These are phyloP conservation scores for Urtica urens DNA, from an alignment of 306 rosid species.

Conservation along the genomic window DNA sequence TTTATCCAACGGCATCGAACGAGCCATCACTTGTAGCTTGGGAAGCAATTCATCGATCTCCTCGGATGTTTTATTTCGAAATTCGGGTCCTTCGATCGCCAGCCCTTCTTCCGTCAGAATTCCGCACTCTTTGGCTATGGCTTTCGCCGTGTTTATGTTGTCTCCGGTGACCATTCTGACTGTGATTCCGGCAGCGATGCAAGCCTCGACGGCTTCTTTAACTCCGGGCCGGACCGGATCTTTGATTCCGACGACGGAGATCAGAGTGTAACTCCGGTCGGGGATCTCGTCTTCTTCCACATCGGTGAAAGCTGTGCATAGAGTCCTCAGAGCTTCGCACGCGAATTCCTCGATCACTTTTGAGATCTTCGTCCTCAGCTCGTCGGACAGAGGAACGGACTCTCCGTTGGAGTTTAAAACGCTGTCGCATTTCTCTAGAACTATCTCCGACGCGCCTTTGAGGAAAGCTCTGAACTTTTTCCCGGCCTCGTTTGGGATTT, in stretches of 20 bases:
- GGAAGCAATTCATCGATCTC: conserved; percentile 61
- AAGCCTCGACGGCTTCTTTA: conserved; percentile 65
- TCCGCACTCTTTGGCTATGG: conserved; percentile 90
- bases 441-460: conserved; percentile 87
- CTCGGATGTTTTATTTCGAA: conserved; percentile 38
- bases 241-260: conserved; percentile 71
- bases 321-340: conserved; percentile 73
- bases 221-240: conserved; percentile 88
- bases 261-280: conserved; percentile 42
- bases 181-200: conserved; percentile 66
- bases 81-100: conserved; percentile 85
- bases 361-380: conserved; percentile 30
- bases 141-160: conserved; percentile 84
- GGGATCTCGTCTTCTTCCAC: conserved; percentile 38
- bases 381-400: conserved; percentile 36
- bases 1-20: conserved; percentile 82
- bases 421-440: conserved; percentile 51
- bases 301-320: conserved; percentile 56
- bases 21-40: conserved; percentile 94
- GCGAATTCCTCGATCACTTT: conserved; percentile 53
- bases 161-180: conserved; percentile 96
- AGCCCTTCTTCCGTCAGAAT: conserved; percentile 73
- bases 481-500: conserved; percentile 33
- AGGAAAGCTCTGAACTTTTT: conserved; percentile 52
- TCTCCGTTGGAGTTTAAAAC: conserved; percentile 44